These are phyloP conservation scores for Rubia peregrina DNA, from an alignment of 305 asterid genomes.

Conservation along the genomic window DNA sequence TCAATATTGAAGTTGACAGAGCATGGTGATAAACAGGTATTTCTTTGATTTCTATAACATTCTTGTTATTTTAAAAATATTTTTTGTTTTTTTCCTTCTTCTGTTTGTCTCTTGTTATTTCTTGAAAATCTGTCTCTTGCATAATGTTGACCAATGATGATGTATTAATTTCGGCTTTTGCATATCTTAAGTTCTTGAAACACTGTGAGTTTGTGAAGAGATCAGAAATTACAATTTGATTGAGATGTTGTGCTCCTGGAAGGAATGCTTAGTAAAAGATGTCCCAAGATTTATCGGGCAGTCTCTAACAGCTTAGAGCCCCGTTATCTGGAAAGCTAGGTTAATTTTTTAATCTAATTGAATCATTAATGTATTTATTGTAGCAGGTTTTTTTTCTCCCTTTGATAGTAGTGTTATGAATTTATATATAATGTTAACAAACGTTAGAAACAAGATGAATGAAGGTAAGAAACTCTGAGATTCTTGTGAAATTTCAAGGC, in stretches of 20 bases:
- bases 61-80: neutral
- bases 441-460: neutral
- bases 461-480: neutral
- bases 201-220: neutral
- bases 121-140: neutral
- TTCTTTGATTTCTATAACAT: neutral
- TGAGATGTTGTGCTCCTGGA: neutral
- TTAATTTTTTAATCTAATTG: neutral
- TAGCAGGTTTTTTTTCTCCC: neutral
- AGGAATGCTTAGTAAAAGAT: neutral
- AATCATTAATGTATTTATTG: neutral
- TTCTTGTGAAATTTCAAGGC: neutral
- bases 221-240: neutral
- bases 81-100: neutral
- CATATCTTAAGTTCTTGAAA: neutral
- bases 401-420: neutral
- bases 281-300: neutral
- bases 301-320: neutral
- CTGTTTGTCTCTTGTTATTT: neutral
- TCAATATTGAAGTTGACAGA: conserved; percentile 43
- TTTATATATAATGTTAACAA: too few relatives aligned
- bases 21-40: conserved; percentile 41
- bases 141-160: neutral
- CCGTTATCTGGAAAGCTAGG: neutral
- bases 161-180: neutral